Base-by-base conservation (phyloP, 257 asterid genomes). In the Eucommia ulmoides region DNA sequence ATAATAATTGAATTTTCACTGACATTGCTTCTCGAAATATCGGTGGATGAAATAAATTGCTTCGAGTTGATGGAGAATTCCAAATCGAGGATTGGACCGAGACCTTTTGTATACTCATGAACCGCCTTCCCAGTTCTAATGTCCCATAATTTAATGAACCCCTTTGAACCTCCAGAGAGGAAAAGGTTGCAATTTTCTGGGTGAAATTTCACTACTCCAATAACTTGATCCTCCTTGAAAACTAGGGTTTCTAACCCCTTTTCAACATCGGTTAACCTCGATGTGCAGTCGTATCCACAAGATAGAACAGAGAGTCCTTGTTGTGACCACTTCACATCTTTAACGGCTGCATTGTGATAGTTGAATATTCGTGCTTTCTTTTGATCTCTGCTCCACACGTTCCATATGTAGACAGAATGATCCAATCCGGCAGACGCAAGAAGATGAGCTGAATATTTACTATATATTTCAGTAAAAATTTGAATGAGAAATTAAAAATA, bases 381-480 rank as follows among this genome's bases (percentile, higher is more conserved):
- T 50, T 69, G 69, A 22, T 72, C 74, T 65, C 66, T 62, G 59
- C 88, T 75, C 94, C 94, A 89, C 21, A 80, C 94, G 62, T 85
- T 89, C 93, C 96, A 89, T 68, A 85, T 77, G 65, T 71, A 57
- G 56, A 85, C 72, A 55, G 81, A 69, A 38, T 73, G 74, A 75
- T 89, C 98, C 91, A 85, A 80, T 57, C 86, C 88, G 3, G 92
- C 94, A 60, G 93, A 89, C 46, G 88, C 98, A 67, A 89, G 93
- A 63, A 89, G 93, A 73, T 85, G 94, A 70, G 79, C 94, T 85
- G 92, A 33, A 79, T 60, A 67, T 80, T 62, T 70, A 67, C 63
- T 41, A 51, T 45, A 58, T 26, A n/a, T n/a, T n/a, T n/a, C n/a
- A n/a, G n/a, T n/a, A n/a, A n/a, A n/a, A n/a, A n/a, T n/a, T n/a